phyloP scores from a whole-genome alignment of 306 rosid genomes.

The Medicago lupulina region DNA sequence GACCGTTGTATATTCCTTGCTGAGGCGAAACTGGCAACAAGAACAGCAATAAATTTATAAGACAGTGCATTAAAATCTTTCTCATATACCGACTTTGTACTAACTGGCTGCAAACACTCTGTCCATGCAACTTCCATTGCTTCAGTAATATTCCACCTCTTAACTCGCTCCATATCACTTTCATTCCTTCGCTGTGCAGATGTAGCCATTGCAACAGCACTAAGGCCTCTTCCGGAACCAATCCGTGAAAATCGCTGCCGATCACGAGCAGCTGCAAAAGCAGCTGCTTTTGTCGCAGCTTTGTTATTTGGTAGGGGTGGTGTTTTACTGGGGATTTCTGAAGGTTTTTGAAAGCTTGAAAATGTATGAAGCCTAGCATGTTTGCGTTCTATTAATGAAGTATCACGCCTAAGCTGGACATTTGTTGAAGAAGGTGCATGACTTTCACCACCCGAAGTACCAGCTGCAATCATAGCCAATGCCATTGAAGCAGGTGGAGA shows the following conservation, averaged over 20 bases:
- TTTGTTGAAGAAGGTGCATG: constrained; percentile 64
- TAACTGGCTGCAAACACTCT: constrained; percentile 97
- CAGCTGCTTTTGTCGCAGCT: constrained; percentile 98
- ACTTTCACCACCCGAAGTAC: constrained; percentile 87
- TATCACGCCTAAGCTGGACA: constrained; percentile 77
- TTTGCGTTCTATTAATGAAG: constrained; percentile 87
- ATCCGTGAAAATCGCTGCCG: constrained; percentile 79
- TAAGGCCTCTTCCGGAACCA: constrained; percentile 98
- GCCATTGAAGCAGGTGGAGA: constrained; percentile 99
- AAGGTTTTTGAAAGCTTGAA: constrained; percentile 94
- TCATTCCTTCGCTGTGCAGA: constrained; percentile 89
- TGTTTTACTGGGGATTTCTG: constrained; percentile 60
- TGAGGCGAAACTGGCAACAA: constrained; percentile 94
- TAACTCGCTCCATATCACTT: constrained; percentile 87
- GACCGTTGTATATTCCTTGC: constrained; percentile 97
- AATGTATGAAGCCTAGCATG: constrained; percentile 75
- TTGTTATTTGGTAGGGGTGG: constrained; percentile 81
- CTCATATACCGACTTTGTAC: constrained; percentile 89
- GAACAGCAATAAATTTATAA: constrained; percentile 89
- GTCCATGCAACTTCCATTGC: constrained; percentile 99
- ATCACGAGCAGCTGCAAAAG: constrained; percentile 96
- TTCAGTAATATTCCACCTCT: constrained; percentile 89
- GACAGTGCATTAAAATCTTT: constrained; percentile 94
- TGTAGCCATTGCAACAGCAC: constrained; percentile 99
- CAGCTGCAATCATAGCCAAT: constrained; percentile 99